Percentiles rank a stretch among this genome's conserved stretches.
Evolutionary conservation across 306 rosid species (phyloP).

Genomic region (Leucaena leucocephala): DNA sequence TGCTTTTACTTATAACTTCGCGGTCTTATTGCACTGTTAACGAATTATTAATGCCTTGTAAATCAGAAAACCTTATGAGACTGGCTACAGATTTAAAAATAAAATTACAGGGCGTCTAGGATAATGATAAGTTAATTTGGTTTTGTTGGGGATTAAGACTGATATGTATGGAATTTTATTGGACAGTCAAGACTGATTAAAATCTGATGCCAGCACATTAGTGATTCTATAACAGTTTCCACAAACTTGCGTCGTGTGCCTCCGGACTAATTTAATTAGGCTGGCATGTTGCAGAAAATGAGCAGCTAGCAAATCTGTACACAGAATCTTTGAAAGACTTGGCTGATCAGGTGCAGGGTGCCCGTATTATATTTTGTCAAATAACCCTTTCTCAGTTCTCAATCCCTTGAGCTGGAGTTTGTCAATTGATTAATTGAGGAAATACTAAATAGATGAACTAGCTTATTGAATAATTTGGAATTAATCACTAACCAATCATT

Average conservation of each 20-base stretch:
- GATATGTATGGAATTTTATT: background rate
- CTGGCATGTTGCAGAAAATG: conserved; percentile 58
- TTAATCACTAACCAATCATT: background rate
- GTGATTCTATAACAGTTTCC: background rate
- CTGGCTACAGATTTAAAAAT: background rate
- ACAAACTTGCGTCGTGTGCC: background rate
- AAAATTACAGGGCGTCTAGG: background rate
- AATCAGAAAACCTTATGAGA: background rate
- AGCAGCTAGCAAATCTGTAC: conserved; percentile 52
- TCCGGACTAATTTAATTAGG: conserved; percentile 14
- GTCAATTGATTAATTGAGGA: background rate
- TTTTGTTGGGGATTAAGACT: background rate
- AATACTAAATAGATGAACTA: background rate
- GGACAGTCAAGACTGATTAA: background rate
- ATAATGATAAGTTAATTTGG: background rate
- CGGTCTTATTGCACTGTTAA: background rate
- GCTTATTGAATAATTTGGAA: background rate
- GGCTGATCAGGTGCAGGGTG: conserved; percentile 56
- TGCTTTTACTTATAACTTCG: background rate
- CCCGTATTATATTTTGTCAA: background rate
- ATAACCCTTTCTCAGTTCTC: background rate
- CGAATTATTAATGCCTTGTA: background rate
- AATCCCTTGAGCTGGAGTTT: background rate
- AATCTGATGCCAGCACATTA: background rate
- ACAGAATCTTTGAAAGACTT: conserved; percentile 54